Evolutionary conservation across 495 filamentous ascomycete genomes (phyloP).

Genomic region (Opeltia flavorubescens): DNA sequence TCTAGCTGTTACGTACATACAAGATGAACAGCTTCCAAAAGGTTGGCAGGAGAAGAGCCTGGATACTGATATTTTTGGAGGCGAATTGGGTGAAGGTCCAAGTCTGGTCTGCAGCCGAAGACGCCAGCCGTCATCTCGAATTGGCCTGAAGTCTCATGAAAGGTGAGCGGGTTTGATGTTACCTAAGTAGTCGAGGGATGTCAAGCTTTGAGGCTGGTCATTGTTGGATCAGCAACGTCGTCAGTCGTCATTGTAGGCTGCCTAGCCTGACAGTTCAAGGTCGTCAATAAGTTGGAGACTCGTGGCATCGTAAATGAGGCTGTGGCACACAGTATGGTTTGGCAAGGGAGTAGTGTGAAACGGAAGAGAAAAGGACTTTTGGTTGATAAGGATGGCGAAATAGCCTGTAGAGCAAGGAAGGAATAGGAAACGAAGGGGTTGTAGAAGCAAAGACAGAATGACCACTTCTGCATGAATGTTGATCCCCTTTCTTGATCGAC

Average conservation of each 20-base stretch:
- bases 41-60: neutral
- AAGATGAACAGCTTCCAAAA: neutral
- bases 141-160: neutral
- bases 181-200: neutral
- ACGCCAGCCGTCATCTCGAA: neutral
- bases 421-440: neutral
- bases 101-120: neutral
- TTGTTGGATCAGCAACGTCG: constrained; percentile 8
- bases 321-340: neutral
- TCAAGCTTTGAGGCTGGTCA: neutral
- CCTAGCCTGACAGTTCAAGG: constrained; percentile 7
- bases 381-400: neutral
- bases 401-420: neutral
- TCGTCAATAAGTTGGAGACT: constrained; percentile 9
- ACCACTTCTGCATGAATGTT: neutral
- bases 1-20: neutral
- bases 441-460: neutral
- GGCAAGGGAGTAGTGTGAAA: constrained; percentile 6
- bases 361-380: constrained; percentile 12
- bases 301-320: constrained; percentile 10
- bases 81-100: neutral
- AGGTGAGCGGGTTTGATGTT: neutral
- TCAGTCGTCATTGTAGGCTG: constrained; percentile 12
- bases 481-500: neutral
- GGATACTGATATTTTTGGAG: neutral